phyloP scores from a whole-genome alignment of 164 flowering plant species.

The Aristolochia californica region DNA sequence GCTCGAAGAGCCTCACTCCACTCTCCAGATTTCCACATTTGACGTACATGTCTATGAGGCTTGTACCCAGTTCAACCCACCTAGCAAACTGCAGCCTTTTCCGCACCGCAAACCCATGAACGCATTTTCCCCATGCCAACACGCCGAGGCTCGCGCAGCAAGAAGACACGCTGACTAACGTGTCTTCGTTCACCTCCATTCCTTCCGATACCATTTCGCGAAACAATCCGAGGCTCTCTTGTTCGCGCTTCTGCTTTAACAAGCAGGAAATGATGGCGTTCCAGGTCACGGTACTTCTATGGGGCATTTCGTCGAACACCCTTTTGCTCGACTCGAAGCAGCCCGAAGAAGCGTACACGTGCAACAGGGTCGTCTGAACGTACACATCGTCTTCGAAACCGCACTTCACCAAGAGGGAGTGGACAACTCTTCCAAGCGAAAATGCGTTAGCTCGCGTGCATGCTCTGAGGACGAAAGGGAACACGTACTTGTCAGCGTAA shows the following conservation, averaged over 20 bases:
- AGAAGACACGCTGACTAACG: background rate
- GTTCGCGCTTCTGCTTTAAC: background rate
- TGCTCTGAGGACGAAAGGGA: slow-evolving; percentile 2
- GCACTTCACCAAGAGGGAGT: background rate
- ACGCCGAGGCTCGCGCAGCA: background rate
- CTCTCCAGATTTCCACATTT: background rate
- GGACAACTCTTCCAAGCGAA: background rate
- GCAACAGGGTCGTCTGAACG: background rate
- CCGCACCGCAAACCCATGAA: background rate
- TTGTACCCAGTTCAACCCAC: background rate
- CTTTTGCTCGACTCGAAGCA: too few relatives aligned
- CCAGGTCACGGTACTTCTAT: slow-evolving; percentile 3
- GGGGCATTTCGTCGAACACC: slow-evolving; percentile 6
- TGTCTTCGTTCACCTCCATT: background rate
- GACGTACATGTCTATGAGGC: slow-evolving; percentile 1
- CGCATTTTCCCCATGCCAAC: background rate
- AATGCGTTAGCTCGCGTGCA: background rate
- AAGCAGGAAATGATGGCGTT: slow-evolving; percentile 1
- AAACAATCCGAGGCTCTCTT: background rate
- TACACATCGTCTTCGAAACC: background rate
- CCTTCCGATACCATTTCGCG: background rate
- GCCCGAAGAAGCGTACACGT: background rate
- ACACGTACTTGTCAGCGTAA: background rate
- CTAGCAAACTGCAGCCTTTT: background rate
- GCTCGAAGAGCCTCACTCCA: background rate